Evolutionary conservation across 257 asterid genomes (phyloP).

Genomic region (Solanum lignicaule): DNA sequence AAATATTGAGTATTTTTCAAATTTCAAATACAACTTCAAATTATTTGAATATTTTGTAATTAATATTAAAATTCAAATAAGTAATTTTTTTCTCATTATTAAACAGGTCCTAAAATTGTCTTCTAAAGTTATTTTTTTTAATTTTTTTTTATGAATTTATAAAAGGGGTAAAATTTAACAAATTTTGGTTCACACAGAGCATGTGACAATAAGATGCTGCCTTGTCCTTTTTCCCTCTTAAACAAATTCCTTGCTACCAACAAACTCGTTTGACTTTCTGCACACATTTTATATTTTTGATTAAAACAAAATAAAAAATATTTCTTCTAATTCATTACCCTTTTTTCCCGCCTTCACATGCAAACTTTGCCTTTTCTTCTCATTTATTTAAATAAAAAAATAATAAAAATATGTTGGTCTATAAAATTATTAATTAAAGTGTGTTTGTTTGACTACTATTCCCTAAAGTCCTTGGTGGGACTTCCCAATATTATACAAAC

Average conservation of each 20-base stretch:
- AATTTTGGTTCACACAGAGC: conserved; percentile 1
- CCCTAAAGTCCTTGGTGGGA: conserved; percentile 6
- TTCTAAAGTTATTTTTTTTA: too few relatives aligned
- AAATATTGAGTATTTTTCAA: neutral
- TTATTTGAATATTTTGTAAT: neutral
- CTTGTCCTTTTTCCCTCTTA: conserved; percentile 6
- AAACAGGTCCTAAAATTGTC: neutral
- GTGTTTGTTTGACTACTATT: neutral
- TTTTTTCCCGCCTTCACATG: conserved; percentile 19
- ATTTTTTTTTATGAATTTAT: neutral
- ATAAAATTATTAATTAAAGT: conserved; percentile 1
- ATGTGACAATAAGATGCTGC: conserved; percentile 19
- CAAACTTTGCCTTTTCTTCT: neutral
- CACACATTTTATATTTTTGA: neutral
- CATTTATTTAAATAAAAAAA: neutral
- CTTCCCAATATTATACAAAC: conserved; percentile 1
- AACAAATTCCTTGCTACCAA: conserved; percentile 3
- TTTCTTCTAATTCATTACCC: neutral
- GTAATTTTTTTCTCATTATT: neutral
- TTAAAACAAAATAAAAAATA: neutral
- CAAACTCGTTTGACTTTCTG: conserved; percentile 17
- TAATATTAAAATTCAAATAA: neutral
- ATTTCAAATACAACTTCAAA: too few relatives aligned
- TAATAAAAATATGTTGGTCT: neutral
- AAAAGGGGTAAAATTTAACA: neutral